Base-by-base conservation (phyloP, 257 asterid genomes). In the Primulina huaijiensis region DNA sequence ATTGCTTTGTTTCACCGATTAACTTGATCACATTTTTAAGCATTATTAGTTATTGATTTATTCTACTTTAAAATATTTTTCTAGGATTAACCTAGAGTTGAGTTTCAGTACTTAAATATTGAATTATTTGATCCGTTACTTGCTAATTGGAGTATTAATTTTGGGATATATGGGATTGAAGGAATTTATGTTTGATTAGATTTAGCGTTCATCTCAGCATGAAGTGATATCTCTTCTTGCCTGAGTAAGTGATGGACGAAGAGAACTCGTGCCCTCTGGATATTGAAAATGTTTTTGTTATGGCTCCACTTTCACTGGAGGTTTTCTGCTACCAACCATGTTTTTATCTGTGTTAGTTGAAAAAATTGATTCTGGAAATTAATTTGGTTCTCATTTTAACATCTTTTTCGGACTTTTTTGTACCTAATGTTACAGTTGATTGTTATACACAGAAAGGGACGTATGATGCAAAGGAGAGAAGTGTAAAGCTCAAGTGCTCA, bases 401-500 rank as follows among this genome's bases (percentile, higher is more conserved):
- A 11, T 59, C 3, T 25, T 30, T 38, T 50, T 62, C 20, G 43
- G 16, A 20, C n/a, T 12, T 43, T 43, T 11, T 43, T 59, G 14
- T 34, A 33, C 58, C 67, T 60, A 40, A 70, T 17, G 64, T 52
- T 58, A 3, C 5, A 25, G 35, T 60, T 52, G 17, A 60, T 11
- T 35, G 58, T 62, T 35, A 6, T 74, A 50, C 64, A 57, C 81
- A 87, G 88, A 83, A 85, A 72, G 96, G 94, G 69, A 76, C 79
- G 31, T 83, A 77, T 62, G 85, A 87, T 61, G 75, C 78, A 34
- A 69, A 82, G 30, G 75, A 67, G 74, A 83, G 67, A 78, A 62
- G 67, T 34, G 89, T 89, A 81, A 79, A 58, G 78, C 83, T 85
- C 69, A 79, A 77, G 60, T 87, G 94, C 40, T 67, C 62, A 34